Evolutionary conservation across 2,329 filamentous ascomycete genomes (phyloP), one percentile per base, ranked within the genome.

Genomic region (Coniochaeta sp.): DNA sequence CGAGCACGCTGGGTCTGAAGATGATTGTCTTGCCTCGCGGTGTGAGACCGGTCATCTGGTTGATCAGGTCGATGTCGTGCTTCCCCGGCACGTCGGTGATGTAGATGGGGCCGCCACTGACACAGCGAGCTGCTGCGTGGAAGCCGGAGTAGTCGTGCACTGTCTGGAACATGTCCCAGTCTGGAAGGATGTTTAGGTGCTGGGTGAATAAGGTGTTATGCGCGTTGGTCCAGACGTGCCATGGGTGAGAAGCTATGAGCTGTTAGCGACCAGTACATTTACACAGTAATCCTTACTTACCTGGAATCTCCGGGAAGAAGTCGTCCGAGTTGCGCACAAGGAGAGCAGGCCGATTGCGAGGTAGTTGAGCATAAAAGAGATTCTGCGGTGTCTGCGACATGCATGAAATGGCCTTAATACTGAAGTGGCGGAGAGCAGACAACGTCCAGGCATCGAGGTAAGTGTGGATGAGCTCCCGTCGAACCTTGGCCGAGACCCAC

Each of bases 151-250:
- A 95, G 22, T 76, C 71, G 55, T 83, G 79, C 1, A 71, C 70
- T 1, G 82, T 84, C 59, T 85, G 82, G 62, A 86, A 86, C 82
- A 86, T 85, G 58, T 86, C 82, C 80, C 82, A 86, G 66, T 96
- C 91, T 0, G 94, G 92, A 1, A 97, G 70, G 1, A 90, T 81
- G 59, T 96, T 96, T 28, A 97, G 75, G 62, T 94, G 86, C 56
- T 89, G 84, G 2, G 87, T 91, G 13, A 97, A 74, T 1, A 97
- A 75, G 28, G 82, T 78, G 65, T 95, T 96, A 68, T 96, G 88
- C 0, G 92, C 92, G 63, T 97, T 99, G 56, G 86, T 83, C 75
- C 95, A 99, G 31, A 97, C 79, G 66, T 99, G 94, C 92, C 94
- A 99, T 0, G 91, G 82, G 56, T 99, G 94, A 6, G 87, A 90